Base-by-base conservation (phyloP, 2,329 filamentous ascomycete species). In the Neofusicoccum kwambonambiense region DNA sequence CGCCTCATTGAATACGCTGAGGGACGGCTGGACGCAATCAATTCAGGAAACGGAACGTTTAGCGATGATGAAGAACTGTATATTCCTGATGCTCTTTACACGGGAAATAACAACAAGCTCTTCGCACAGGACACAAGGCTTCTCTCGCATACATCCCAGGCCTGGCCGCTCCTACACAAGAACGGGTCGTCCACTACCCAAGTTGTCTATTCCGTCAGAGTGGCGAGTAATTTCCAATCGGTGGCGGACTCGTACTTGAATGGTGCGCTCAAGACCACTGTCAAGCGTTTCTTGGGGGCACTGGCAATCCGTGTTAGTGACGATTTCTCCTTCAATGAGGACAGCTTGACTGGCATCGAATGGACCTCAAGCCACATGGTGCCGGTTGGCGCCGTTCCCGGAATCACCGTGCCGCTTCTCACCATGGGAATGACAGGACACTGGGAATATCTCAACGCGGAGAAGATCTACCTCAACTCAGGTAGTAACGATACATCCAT, bases 91-190 rank as follows among this genome's bases (percentile, higher is more conserved):
- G 52, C 68, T 1, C 35, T 52, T 27, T 71, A 71, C 44, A 39
- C 52, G 2, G 69, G 58, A 8, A 42, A 54, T 6, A 69, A 71
- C 62, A 71, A 71, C 62, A 68, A 70, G 44, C 66, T 70, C 13
- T 68, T 70, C 44, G 37, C 66, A 12, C 65, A 70, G 44, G 70
- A 71, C 41, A 57, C 65, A 1, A 63, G 65, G 2, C 68, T 65
- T 35, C 64, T 71, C 13, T 57, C 66, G 9, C 68, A 68, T 37
- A 71, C 69, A 5, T 60, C 60, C 6, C 34, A 70, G 22, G 17
- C 67, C 4, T 71, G 70, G 68, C 65, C 68, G 5, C 64, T 70
- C 5, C 65, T 71, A 7, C 65, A 70, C 52, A 69, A 68, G 12
- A 68, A 69, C 42, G 68, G 68, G 9, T 47, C 50, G 7, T 65